Base-by-base conservation (phyloP, 176 grass and related monocot genomes). In the Musa itinerans region DNA sequence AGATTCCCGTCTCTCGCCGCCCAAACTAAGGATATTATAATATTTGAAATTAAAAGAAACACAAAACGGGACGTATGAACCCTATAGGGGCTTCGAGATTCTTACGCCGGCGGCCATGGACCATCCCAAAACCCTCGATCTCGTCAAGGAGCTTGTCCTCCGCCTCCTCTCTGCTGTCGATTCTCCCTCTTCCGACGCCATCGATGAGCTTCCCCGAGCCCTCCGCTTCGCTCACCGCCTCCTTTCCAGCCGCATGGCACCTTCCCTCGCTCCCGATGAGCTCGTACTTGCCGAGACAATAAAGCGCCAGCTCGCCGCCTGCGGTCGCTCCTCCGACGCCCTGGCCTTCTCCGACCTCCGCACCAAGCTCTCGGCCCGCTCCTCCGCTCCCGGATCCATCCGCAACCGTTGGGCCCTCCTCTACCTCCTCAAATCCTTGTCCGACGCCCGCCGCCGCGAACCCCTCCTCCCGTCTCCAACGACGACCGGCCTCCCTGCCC, bases 351-450 rank as follows among this genome's bases (percentile, higher is more conserved):
- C 90, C 8, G 94, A 97, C 62, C 93, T 97, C 52, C 90, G 93
- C 62, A 83, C 93, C 81, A 97, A 97, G 80, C 94, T 97, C 77
- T 81, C 83, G 43, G 94, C 75, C 68, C 82, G 94, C 0, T 83
- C 84, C 23, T 65, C 88, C 26, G 83, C 80, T 52, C 88, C 90
- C 21, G 86, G 90, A 34, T 74, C 87, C 0, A 65, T 87, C 74
- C 85, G 82, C 72, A 87, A 87, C 65, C 90, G 92, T 43, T 97
- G 90, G 94, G 87, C 90, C 43, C 88, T 97, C 63, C 90, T 97
- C 77, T 91, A 93, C 75, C 88, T 97, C 50, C 86, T 97, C 80
- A 92, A 93, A 75, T 93, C 94, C 63, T 80, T 97, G 58, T 97
- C 94, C 25, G 85, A 84, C 48, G 74, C 85, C 52, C 82, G 84